Base-by-base conservation (phyloP, 768 basidiomycete genomes). In the Mycena chlorophos region DNA sequence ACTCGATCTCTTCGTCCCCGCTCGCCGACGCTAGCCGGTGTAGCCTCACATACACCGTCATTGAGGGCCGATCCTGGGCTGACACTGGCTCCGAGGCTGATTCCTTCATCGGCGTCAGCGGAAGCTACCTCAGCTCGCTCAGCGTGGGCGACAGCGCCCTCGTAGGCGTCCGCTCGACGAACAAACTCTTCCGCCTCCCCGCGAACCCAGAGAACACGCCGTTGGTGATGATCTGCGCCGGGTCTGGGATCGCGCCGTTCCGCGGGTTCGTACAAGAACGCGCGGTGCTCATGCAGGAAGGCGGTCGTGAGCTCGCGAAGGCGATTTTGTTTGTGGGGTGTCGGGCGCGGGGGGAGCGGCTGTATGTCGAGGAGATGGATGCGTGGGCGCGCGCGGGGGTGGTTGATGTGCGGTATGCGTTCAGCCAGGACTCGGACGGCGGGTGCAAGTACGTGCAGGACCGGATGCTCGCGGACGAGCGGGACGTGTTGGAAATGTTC, bases 231-330 rank as follows among this genome's bases (percentile, higher is more conserved):
- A 74, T 76, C 57, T 75, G 72, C n/a, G 76, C 77, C 16, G 79
- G 79, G 3, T 70, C 75, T 3, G 79, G 79, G 5, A 58, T 81
- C 19, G 74, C 79, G 2, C 79, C 79, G 2, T 75, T 81, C 72
- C 71, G 78, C 43, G 77, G 75, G 1, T 81, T 81, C 68, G 68
- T 81, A 38, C 78, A 79, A 61, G 79, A 79, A 54, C 73, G 79
- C 13, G 76, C 76, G 17, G 58, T 70, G 51, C 78, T 40, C 39
- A 13, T 26, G 23, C 22, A 27, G 78, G 63, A 76, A 74, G 62
- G 62, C 65, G 31, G 78, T 1, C 61, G 76, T 6, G 66, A 73
- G 14, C 73, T 78, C 4, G 75, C 72, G 3, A 67, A 68, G 53
- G 68, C 69, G 28, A 48, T 78, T 8, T 63, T 80, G 26, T 81